Conservation (phyloP, 2,329 filamentous ascomycete species). For the Falciphora oryzae region DNA sequence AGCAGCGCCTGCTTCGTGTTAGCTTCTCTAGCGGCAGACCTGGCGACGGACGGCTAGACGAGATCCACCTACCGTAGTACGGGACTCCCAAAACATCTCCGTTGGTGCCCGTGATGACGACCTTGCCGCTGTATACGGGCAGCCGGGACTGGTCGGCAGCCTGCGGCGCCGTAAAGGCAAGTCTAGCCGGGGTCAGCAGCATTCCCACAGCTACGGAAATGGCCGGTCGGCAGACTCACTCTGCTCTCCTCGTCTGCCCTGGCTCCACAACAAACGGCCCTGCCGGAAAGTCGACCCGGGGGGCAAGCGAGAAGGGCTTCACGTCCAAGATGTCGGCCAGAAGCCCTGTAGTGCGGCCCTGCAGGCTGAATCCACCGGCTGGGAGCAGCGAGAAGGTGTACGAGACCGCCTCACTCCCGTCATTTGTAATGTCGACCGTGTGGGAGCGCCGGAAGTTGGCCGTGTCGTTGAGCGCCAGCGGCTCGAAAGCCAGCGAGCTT, state of each 20-base stretch:
- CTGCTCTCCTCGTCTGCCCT: slow-evolving; percentile 17
- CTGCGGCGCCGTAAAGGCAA: slow-evolving; percentile 20
- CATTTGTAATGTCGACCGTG: slow-evolving; percentile 28
- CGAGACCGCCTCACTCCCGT: slow-evolving; percentile 25
- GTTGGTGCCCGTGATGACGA: slow-evolving; percentile 65
- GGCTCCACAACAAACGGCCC: slow-evolving; percentile 17
- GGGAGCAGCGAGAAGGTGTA: slow-evolving; percentile 26
- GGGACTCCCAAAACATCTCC: slow-evolving; percentile 28
- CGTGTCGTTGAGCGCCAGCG: slow-evolving; percentile 37
- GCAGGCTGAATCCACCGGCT: slow-evolving; percentile 30
- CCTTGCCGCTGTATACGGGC: slow-evolving; percentile 60
- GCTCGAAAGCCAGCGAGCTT: slow-evolving; percentile 29
- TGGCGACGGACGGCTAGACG: no score
- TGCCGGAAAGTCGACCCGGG: slow-evolving; percentile 6
- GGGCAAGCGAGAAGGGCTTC: slow-evolving; percentile 9
- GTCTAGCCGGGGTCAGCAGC: slow-evolving; percentile 1
- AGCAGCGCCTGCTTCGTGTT: not conserved
- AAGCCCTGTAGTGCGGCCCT: slow-evolving; percentile 11
- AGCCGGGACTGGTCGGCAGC: slow-evolving; percentile 19
- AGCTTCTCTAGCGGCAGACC: no score
- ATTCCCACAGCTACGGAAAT: not conserved
- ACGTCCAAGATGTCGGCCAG: slow-evolving; percentile 11
- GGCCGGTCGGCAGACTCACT: slow-evolving; percentile 1
- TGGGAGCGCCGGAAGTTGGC: slow-evolving; percentile 27
- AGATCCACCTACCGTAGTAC: slow-evolving; percentile 16